These are phyloP conservation scores for Saprolegnia parasitica DNA, from an alignment of 352 stramenopile genomes.

Conservation along the genomic window DNA sequence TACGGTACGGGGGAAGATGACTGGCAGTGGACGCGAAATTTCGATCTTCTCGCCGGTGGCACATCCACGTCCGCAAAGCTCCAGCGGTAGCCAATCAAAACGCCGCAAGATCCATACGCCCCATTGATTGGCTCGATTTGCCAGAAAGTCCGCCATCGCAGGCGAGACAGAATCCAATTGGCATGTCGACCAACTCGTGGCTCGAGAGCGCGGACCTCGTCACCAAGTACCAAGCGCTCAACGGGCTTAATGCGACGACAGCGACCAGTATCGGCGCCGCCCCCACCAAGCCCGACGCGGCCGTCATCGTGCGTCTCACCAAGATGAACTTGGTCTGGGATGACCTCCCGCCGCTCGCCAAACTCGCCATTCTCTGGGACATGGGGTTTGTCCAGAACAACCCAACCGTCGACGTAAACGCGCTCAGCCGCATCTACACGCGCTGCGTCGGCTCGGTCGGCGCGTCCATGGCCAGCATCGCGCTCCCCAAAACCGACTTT, in stretches of 20 bases:
- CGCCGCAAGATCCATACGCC: too few relatives aligned
- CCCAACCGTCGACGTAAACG: neutral
- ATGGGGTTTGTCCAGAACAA: constrained; percentile 20
- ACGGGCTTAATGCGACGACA: neutral
- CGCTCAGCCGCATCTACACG: constrained; percentile 20
- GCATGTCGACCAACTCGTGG: constrained; percentile 7
- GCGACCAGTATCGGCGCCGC: neutral
- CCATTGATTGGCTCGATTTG: too few relatives aligned
- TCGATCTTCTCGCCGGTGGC: too few relatives aligned
- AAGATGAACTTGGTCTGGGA: neutral
- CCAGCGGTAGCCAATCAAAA: too few relatives aligned
- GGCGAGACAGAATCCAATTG: neutral
- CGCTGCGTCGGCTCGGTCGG: neutral
- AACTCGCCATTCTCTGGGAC: constrained; percentile 25
- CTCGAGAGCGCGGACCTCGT: constrained; percentile 17
- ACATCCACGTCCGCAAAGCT: too few relatives aligned
- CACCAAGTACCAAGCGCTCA: neutral
- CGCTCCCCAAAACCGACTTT: constrained; percentile 10
- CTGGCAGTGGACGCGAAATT: too few relatives aligned
- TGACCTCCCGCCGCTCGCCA: neutral
- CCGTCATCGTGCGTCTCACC: neutral
- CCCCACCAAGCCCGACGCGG: too few relatives aligned
- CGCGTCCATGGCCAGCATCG: constrained; percentile 15
- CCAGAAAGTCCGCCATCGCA: neutral
- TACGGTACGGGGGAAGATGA: too few relatives aligned